phyloP scores from a whole-genome alignment of 345 rosid species.

The Xanthoceras sorbifolium region DNA sequence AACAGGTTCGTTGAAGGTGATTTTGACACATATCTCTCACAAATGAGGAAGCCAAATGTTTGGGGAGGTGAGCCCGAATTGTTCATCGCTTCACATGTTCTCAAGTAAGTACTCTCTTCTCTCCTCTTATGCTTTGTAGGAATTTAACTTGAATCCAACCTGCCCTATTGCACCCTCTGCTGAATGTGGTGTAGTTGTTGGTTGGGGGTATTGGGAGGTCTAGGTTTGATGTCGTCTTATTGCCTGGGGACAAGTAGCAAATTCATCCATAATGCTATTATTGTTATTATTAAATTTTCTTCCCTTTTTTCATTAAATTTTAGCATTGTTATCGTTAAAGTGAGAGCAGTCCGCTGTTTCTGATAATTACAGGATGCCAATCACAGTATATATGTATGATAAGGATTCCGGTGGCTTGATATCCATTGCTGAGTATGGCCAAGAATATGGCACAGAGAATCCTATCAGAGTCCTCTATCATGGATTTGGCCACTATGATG shows the following conservation, averaged over 20 bases:
- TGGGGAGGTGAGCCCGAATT: constrained; percentile 99
- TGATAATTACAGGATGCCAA: constrained; percentile 73
- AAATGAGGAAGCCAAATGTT: constrained; percentile 79
- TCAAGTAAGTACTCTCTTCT: constrained; percentile 44
- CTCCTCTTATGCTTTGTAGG: background rate
- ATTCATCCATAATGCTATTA: background rate
- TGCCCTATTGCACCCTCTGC: background rate
- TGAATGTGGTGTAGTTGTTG: background rate
- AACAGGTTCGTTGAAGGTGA: constrained; percentile 96
- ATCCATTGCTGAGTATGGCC: constrained; percentile 85
- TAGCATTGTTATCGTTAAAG: background rate
- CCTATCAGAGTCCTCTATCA: constrained; percentile 80
- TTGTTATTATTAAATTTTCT: background rate
- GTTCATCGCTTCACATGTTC: constrained; percentile 96
- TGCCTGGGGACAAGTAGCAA: background rate
- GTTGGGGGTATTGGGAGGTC: background rate
- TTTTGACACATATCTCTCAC: constrained; percentile 73
- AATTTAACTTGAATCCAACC: background rate
- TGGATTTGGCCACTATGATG: constrained; percentile 93
- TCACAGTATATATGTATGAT: constrained; percentile 80
- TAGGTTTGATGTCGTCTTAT: too few species aligned
- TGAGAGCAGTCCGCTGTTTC: constrained; percentile 4
- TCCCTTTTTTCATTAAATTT: background rate
- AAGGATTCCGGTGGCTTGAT: constrained; percentile 73
- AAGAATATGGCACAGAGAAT: constrained; percentile 77